Percentiles rank a stretch among this genome's conserved stretches.
These are phyloP conservation scores for Zygosaccharomyces pseudobailii DNA, from an alignment of 1,139 yeast genomes.

Conservation along the genomic window DNA sequence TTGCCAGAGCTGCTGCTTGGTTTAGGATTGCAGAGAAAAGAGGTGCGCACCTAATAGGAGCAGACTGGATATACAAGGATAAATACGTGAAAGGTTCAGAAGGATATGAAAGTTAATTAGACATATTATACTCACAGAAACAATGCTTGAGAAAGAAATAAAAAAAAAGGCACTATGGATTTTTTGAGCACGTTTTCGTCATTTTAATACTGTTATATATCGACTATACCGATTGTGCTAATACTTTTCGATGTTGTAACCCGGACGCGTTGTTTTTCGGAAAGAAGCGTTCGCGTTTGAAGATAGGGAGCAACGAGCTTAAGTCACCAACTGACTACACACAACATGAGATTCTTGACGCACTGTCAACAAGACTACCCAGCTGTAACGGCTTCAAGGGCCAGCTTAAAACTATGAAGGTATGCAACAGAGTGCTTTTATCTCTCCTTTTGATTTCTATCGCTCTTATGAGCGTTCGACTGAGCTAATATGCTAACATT, in stretches of 20 bases:
- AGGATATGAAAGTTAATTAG: not conserved
- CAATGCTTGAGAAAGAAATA: not conserved
- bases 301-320: not conserved
- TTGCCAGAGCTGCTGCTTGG: conserved; percentile 65
- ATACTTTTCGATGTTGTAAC: not conserved
- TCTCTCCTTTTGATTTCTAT: not conserved
- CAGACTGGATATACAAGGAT: conserved; percentile 74
- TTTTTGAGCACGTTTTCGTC: not conserved
- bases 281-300: not conserved
- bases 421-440: not conserved
- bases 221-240: not conserved
- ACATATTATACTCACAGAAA: not conserved
- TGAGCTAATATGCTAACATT: conserved; percentile 1
- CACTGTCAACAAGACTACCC: too few relatives aligned
- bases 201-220: not conserved
- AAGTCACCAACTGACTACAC: not conserved
- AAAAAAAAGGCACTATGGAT: not conserved
- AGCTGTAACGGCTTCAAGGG: not conserved
- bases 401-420: not conserved
- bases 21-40: conserved; percentile 60
- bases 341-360: too few relatives aligned
- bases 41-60: conserved; percentile 64
- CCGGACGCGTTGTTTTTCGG: conserved; percentile 3
- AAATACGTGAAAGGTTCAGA: conserved; percentile 45
- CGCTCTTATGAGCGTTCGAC: not conserved